Evolutionary conservation across 2,329 filamentous ascomycete species (phyloP), one percentile per base, ranked within the genome.

Genomic region (Stemphylium lycopersici): DNA sequence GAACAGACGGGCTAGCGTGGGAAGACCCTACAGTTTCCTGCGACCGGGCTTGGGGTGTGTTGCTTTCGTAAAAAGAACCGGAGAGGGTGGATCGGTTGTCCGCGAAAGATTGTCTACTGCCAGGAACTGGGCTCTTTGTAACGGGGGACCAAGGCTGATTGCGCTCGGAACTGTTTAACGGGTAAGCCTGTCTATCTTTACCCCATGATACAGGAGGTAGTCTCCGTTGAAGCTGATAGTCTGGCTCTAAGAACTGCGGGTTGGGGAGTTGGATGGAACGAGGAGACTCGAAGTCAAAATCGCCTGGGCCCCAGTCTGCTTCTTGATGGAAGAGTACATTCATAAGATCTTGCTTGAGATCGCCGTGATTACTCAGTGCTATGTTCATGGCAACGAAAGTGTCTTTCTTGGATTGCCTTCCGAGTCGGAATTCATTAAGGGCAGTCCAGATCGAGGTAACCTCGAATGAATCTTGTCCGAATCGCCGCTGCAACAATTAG

Each of bases 201-300:
- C 50, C 39, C 64, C 66, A 67, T 2, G 52, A 56, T 1, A 62
- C 45, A 1, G 61, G 56, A 29, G 67, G 65, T 11, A 68, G 44
- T 18, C 51, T 56, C 24, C 68, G 46, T 16, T 66, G 61, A 11
- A 61, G 67, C 26, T 71, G 52, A 46, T 71, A 63, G 16, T 54
- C 26, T 3, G 68, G 65, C 33, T 73, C 61, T 24, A 73, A 52
- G 42, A 65, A 67, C 5, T 49, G 54, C 6, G 69, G 67, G 3
- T 37, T 39, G n/a, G 46, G 29, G 49, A 41, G 36, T 32, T 33
- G 12, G 37, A 5, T 11, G 24, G 48, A 41, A 18, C 44, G 51
- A 26, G 34, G 22, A 22, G 55, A 43, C 15, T 61, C 57, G 26
- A 66, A 69, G 31, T 71, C 67, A 24, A 68, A 70, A 39, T 71